These are phyloP conservation scores for Leucosporidium creatinivorum DNA, from an alignment of 768 basidiomycete species.

Conservation along the genomic window DNA sequence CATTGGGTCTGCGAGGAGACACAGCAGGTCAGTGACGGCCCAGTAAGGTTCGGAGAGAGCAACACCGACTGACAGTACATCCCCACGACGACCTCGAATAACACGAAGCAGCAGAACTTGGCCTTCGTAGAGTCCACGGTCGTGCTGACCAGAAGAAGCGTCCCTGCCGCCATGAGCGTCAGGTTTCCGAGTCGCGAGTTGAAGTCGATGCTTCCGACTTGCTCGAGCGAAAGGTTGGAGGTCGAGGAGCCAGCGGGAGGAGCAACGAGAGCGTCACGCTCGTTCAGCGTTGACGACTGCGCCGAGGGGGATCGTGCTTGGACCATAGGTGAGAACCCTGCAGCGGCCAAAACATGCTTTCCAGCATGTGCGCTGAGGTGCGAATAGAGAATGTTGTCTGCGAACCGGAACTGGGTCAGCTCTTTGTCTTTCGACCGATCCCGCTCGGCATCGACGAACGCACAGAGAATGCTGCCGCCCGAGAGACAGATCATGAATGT, in stretches of 20 bases:
- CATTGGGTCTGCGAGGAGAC: not conserved
- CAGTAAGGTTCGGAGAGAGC: too few species aligned
- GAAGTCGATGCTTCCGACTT: not conserved
- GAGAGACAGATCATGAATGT: not conserved
- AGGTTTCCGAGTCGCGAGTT: not conserved
- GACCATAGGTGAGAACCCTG: too few species aligned
- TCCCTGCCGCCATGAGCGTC: not conserved
- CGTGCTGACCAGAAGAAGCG: not conserved
- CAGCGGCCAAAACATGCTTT: too few species aligned
- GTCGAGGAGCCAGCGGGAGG: not conserved
- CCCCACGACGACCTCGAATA: not conserved
- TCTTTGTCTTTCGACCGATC: not conserved
- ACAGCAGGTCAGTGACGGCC: not conserved
- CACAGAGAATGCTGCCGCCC: not conserved
- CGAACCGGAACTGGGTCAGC: not conserved
- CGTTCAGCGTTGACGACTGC: too few species aligned
- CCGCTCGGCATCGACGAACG: not conserved
- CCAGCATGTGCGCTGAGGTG: too few species aligned
- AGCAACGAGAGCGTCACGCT: not conserved
- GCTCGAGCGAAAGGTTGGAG: too few species aligned
- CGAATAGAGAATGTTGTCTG: not conserved
- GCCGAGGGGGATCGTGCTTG: too few species aligned
- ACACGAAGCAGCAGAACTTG: not conserved
- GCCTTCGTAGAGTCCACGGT: not conserved
- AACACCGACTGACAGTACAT: not conserved